Evolutionary conservation across 2,329 filamentous ascomycete genomes (phyloP).

Genomic region (Daldinia eschscholtzii): DNA sequence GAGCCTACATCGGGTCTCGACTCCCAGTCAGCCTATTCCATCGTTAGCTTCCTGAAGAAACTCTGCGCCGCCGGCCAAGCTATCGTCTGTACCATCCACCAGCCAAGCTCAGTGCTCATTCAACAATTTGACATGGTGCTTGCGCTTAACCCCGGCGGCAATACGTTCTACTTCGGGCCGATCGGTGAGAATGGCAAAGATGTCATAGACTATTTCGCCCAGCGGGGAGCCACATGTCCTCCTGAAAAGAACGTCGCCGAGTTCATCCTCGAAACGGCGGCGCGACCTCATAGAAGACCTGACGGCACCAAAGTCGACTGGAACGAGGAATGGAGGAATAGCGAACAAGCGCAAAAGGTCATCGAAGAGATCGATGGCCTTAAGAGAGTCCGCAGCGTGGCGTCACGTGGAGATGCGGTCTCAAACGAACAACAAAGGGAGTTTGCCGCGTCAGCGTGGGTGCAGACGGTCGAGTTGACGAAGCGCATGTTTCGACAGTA

Average conservation of each 20-base stretch:
- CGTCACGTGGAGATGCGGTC: conserved; percentile 21
- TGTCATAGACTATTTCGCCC: conserved; percentile 76
- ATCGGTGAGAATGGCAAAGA: conserved; percentile 75
- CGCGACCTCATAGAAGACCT: conserved; percentile 52
- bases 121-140: conserved; percentile 81
- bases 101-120: conserved; percentile 76
- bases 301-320: conserved; percentile 69
- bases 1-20: conserved; percentile 80
- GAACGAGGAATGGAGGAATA: conserved; percentile 80
- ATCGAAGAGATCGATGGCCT: conserved; percentile 75
- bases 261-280: conserved; percentile 62
- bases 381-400: conserved; percentile 54
- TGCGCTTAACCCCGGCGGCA: conserved; percentile 75
- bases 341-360: conserved; percentile 69
- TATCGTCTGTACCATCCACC: conserved; percentile 81
- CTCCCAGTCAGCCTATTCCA: conserved; percentile 75
- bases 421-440: conserved; percentile 65
- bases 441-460: conserved; percentile 73
- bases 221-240: conserved; percentile 74
- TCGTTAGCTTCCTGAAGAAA: conserved; percentile 77
- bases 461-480: conserved; percentile 75
- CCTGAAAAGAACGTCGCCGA: conserved; percentile 65
- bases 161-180: conserved; percentile 80
- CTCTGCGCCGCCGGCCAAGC: conserved; percentile 75
- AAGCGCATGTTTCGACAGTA: conserved; percentile 78